Evolutionary conservation across 805 yeast species (phyloP).

Genomic region (Saturnispora zaruensis): DNA sequence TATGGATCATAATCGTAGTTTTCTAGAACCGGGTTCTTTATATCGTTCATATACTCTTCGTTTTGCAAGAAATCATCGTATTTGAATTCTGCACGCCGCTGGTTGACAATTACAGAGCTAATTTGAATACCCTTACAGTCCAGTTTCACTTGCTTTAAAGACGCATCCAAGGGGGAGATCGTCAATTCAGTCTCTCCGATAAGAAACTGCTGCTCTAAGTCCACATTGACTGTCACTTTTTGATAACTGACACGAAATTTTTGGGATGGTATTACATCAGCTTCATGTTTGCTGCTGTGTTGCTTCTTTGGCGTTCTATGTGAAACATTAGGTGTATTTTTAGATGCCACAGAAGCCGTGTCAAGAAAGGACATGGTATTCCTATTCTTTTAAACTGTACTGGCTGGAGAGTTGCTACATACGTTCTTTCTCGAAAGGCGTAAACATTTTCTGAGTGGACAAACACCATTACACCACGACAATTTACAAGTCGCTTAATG

Average conservation of each 20-base stretch:
- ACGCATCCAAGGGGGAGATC: constrained; percentile 57
- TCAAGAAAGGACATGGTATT: constrained; percentile 4
- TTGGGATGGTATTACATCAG: constrained; percentile 28
- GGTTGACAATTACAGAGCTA: constrained; percentile 55
- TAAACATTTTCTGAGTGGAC: not conserved
- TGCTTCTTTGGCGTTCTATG: constrained; percentile 17
- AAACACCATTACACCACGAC: not conserved
- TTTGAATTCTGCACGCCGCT: constrained; percentile 44
- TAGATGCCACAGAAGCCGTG: constrained; percentile 1
- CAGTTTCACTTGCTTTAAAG: constrained; percentile 50
- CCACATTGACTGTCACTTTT: constrained; percentile 71
- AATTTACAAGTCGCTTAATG: not conserved
- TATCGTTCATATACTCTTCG: constrained; percentile 29
- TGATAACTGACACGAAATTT: constrained; percentile 77
- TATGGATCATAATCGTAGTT: constrained; percentile 23
- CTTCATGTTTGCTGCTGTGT: constrained; percentile 19
- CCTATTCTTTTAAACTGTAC: not conserved
- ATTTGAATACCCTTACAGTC: constrained; percentile 76
- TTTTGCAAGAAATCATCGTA: constrained; percentile 44
- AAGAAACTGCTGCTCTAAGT: constrained; percentile 50
- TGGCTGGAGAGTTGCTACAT: not conserved
- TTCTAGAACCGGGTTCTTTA: constrained; percentile 24
- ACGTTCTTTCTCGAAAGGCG: not conserved
- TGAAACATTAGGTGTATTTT: constrained; percentile 13
- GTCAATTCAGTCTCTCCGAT: constrained; percentile 78